A percentile compares a stretch with the other conserved stretches of the same genome.
phyloP scores from a whole-genome alignment of 129 eudicot species.

The Mikania micrantha region DNA sequence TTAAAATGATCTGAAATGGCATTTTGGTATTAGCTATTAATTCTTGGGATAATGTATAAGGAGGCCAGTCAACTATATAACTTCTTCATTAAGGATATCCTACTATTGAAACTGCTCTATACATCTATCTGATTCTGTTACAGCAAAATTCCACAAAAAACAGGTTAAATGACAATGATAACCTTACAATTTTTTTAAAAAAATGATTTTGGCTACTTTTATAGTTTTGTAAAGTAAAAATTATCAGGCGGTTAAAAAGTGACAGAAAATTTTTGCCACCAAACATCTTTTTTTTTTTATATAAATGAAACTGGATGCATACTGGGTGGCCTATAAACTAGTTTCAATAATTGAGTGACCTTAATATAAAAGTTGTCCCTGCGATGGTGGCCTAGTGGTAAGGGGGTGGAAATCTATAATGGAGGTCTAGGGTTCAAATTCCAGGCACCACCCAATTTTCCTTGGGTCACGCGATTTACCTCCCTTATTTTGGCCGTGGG shows the following conservation, averaged over 20 bases:
- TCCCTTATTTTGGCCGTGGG: too few species aligned
- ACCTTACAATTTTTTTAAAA: background rate
- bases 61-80: background rate
- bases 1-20: background rate
- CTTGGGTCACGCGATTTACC: too few species aligned
- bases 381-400: too few species aligned
- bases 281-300: background rate
- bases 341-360: background rate
- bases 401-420: too few species aligned
- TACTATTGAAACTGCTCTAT: background rate
- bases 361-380: too few species aligned
- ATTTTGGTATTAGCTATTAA: background rate
- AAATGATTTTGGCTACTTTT: background rate
- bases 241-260: background rate
- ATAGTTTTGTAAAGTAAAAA: background rate
- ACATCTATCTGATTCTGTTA: background rate
- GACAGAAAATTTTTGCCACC: background rate
- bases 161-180: background rate
- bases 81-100: background rate
- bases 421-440: too few species aligned
- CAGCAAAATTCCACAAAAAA: background rate
- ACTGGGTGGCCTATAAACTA: background rate
- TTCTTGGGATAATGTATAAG: background rate
- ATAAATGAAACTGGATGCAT: background rate
- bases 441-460: too few species aligned